Conservation (phyloP, 2,329 filamentous ascomycete genomes). For the Epichloe bromicola region DNA sequence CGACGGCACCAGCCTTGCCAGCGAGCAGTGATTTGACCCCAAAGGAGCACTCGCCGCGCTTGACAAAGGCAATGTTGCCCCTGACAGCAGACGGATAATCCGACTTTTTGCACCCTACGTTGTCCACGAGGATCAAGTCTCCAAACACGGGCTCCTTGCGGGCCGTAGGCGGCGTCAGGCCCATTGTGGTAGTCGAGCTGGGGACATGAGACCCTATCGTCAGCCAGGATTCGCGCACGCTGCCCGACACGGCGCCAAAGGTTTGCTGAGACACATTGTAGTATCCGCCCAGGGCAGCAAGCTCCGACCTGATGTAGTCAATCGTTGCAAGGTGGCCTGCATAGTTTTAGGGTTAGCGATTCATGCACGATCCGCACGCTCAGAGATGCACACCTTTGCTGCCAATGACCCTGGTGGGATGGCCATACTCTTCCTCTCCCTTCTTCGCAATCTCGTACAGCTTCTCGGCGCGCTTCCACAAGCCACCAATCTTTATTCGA, state of each 20-base stretch:
- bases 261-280: conserved; percentile 50
- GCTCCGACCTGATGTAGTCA: conserved; percentile 44
- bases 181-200: conserved; percentile 41
- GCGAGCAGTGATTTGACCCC: conserved; percentile 57
- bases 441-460: conserved; percentile 51
- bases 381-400: conserved; percentile 35
- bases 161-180: conserved; percentile 53
- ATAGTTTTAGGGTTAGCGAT: too few relatives aligned
- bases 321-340: conserved; percentile 51
- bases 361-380: neutral
- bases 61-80: conserved; percentile 57
- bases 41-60: conserved; percentile 58
- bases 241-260: conserved; percentile 49
- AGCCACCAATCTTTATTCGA: conserved; percentile 40
- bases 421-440: conserved; percentile 46
- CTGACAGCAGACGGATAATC: conserved; percentile 49
- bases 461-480: conserved; percentile 45
- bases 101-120: conserved; percentile 47
- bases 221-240: conserved; percentile 44
- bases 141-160: conserved; percentile 45
- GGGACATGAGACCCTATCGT: conserved; percentile 40
- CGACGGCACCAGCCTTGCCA: conserved; percentile 55
- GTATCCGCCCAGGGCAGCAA: conserved; percentile 44
- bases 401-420: conserved; percentile 59
- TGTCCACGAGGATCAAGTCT: conserved; percentile 44